These are phyloP conservation scores for Thuidium tamariscinum DNA, from an alignment of 225 moss, liverwort and hornwort genomes.

Conservation along the genomic window DNA sequence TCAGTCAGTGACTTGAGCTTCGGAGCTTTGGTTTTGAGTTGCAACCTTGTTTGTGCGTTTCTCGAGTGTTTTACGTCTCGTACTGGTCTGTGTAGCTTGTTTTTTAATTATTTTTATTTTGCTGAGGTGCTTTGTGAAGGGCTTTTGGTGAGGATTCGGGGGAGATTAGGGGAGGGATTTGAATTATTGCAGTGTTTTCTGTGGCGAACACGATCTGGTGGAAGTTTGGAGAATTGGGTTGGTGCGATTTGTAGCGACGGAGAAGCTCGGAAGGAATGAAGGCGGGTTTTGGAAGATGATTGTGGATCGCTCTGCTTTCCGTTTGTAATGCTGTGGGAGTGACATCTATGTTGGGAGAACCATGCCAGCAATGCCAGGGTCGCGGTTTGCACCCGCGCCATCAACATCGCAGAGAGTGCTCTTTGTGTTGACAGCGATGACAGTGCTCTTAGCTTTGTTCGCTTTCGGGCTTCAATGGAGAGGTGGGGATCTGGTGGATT, in stretches of 20 bases:
- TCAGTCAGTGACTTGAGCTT: too few relatives aligned
- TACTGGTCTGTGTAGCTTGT: background rate
- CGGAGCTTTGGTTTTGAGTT: background rate
- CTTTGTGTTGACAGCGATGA: slow-evolving; percentile 50
- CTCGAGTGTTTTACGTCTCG: background rate
- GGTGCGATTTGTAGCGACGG: background rate
- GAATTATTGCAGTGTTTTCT: background rate
- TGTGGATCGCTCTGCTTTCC: background rate
- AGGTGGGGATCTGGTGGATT: slow-evolving; percentile 61
- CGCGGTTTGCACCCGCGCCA: slow-evolving; percentile 36
- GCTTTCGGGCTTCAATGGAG: slow-evolving; percentile 94
- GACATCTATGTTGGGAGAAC: slow-evolving; percentile 1
- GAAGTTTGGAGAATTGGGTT: background rate
- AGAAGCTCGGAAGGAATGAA: background rate
- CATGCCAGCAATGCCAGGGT: slow-evolving; percentile 40
- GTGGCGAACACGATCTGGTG: background rate
- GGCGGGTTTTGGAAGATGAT: background rate
- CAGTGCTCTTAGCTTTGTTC: slow-evolving; percentile 71
- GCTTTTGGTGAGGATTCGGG: background rate
- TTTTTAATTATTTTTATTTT: too few relatives aligned
- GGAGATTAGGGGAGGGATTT: background rate
- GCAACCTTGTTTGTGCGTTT: background rate
- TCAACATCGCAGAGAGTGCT: slow-evolving; percentile 42
- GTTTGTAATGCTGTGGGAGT: slow-evolving; percentile 2
- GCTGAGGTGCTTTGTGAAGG: background rate